Percentiles rank a stretch among this genome's conserved stretches.
phyloP scores from a whole-genome alignment of 1,284 basidiomycete genomes.

The Ustilago trichophora region DNA sequence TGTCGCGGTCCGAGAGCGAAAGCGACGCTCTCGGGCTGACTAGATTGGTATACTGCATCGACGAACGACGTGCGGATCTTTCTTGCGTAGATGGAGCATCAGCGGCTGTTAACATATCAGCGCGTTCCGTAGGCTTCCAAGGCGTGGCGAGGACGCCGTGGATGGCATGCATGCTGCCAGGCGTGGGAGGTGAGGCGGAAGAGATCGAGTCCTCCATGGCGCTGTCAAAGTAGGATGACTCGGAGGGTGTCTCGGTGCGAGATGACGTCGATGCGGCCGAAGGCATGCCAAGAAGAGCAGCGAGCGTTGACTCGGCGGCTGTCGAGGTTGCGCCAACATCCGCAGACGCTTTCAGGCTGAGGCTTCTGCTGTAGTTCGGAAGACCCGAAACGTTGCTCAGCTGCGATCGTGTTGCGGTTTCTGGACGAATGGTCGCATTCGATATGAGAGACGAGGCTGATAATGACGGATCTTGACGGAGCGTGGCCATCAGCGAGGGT shows the following conservation, averaged over 20 bases:
- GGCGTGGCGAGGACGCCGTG: slow-evolving; percentile 25
- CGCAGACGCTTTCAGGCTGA: slow-evolving; percentile 8
- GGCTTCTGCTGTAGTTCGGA: slow-evolving; percentile 7
- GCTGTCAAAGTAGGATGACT: slow-evolving; percentile 45
- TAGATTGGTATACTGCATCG: slow-evolving; percentile 18
- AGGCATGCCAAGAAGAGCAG: slow-evolving; percentile 44
- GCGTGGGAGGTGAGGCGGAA: slow-evolving; percentile 36
- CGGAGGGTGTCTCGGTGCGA: slow-evolving; percentile 40
- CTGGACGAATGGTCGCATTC: not conserved
- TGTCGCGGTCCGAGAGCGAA: slow-evolving; percentile 35
- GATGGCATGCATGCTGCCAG: slow-evolving; percentile 40
- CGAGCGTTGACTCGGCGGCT: slow-evolving; percentile 28
- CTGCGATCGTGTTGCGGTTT: not conserved
- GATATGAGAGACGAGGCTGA: not conserved
- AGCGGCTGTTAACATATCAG: not conserved
- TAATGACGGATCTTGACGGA: slow-evolving; percentile 16
- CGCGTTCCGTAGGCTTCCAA: slow-evolving; percentile 11
- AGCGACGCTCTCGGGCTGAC: slow-evolving; percentile 30
- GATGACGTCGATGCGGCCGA: slow-evolving; percentile 20
- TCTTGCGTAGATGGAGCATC: slow-evolving; percentile 7
- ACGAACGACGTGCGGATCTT: slow-evolving; percentile 12
- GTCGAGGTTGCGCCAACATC: slow-evolving; percentile 2
- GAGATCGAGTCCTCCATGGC: slow-evolving; percentile 30
- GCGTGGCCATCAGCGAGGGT: slow-evolving; percentile 32
- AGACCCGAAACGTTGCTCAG: slow-evolving; percentile 2